A percentile compares a stretch with the other conserved stretches of the same genome.
Conservation (phyloP, 805 yeast genomes). For the Ogataea methylovora region DNA sequence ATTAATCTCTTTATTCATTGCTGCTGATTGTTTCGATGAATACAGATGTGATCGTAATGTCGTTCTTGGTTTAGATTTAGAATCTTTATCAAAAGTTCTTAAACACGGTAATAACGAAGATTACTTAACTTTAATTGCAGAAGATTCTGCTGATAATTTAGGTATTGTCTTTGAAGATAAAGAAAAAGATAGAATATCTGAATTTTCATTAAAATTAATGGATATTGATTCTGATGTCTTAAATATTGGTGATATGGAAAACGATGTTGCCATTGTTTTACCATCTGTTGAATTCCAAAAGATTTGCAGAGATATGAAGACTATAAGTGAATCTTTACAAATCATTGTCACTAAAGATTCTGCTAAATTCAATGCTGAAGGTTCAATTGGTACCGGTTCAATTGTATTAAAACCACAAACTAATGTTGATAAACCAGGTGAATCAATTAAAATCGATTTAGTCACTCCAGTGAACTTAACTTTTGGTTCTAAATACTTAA, state of each 20-base stretch:
- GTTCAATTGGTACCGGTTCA: conserved; percentile 85
- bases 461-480: conserved; percentile 82
- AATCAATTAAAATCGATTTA: conserved; percentile 67
- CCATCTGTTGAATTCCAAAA: conserved; percentile 86
- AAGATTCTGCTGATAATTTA: conserved; percentile 64
- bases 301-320: conserved; percentile 79
- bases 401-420: conserved; percentile 79
- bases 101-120: conserved; percentile 90
- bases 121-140: conserved; percentile 81
- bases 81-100: conserved; percentile 79
- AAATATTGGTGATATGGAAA: conserved; percentile 89
- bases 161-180: conserved; percentile 84
- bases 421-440: conserved; percentile 74
- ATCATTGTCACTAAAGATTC: conserved; percentile 87
- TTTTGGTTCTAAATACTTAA: conserved; percentile 86
- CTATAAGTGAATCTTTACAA: conserved; percentile 80
- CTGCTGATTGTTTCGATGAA: conserved; percentile 80
- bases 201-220: conserved; percentile 87
- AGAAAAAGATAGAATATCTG: conserved; percentile 84
- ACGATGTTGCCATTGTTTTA: conserved; percentile 78
- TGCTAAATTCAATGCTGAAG: conserved; percentile 82
- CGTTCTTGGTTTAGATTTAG: conserved; percentile 86
- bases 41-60: conserved; percentile 94
- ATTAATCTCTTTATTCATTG: conserved; percentile 80
- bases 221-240: conserved; percentile 94